phyloP scores from a whole-genome alignment of 2,329 filamentous ascomycete genomes.

The Xylariaceae sp. region DNA sequence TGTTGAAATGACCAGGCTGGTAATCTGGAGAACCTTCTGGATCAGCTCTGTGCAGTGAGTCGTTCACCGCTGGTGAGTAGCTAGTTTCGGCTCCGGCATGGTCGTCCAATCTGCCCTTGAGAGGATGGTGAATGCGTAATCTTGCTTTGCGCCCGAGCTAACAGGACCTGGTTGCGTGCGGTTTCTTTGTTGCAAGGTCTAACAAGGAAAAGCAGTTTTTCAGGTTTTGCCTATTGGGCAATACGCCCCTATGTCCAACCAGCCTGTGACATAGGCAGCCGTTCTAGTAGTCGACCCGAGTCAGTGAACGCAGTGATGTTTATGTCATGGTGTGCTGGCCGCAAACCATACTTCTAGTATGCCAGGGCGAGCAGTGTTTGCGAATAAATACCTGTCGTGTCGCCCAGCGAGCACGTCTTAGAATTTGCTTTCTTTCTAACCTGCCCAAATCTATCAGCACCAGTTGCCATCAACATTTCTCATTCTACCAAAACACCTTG shows the following conservation, averaged over 20 bases:
- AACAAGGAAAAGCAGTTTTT: not conserved
- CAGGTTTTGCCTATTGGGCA: conserved; percentile 1
- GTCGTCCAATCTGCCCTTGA: too few relatives aligned
- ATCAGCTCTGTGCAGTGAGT: too few relatives aligned
- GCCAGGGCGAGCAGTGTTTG: not conserved
- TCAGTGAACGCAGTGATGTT: conserved; percentile 21
- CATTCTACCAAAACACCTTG: not conserved
- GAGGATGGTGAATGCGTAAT: not conserved
- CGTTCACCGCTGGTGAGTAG: too few relatives aligned
- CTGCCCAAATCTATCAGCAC: not conserved
- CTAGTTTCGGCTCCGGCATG: too few relatives aligned
- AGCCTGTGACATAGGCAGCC: not conserved
- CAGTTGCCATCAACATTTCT: not conserved
- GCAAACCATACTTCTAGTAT: conserved; percentile 12
- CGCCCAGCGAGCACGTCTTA: not conserved
- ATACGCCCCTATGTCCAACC: conserved; percentile 3
- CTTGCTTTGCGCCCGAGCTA: not conserved
- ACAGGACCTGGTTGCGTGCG: conserved; percentile 3
- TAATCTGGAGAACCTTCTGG: too few relatives aligned
- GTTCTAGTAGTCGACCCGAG: conserved; percentile 1
- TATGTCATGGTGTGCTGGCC: conserved; percentile 20
- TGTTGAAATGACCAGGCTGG: too few relatives aligned
- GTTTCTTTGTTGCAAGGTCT: too few relatives aligned
- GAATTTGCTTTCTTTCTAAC: not conserved
- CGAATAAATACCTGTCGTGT: conserved; percentile 21